Evolutionary conservation across 1,284 basidiomycete species (phyloP), one percentile per base, ranked within the genome.

Genomic region (Cystobasidium pallidum): DNA sequence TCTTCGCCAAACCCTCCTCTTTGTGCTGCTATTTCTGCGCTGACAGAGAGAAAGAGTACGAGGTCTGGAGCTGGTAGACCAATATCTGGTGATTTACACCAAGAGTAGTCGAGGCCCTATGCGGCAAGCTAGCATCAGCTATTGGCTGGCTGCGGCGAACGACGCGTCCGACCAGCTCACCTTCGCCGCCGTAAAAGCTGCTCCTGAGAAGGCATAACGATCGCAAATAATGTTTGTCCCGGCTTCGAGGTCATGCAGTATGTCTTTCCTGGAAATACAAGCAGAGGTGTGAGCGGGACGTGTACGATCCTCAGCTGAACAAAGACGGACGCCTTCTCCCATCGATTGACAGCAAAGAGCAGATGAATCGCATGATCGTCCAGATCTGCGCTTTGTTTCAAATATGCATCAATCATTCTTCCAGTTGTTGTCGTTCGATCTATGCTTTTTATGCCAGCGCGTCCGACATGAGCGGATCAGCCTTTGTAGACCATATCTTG

Each of bases 121-220:
- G 45, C n/a, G 30, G 13, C n/a, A 71, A 24, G 30, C 17, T 32
- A 30, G 21, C 11, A 30, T 58, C 54, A 68, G 52, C 34, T 8
- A 24, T 58, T 26, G n/a, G 43, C 36, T 32, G 26, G 32, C 36
- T 32, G 51, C 58, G 86, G 87, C n/a, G 11, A 8, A 0, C 21
- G 21, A 17, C 32, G 28, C 45, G n/a, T n/a, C n/a, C n/a, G n/a
- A 45, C 24, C 32, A 2, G 49, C 30, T 28, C 59, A 84, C 86
- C 81, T 98, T 98, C 59, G 93, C 88, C 4, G 89, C 87, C 0
- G 92, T 92, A 82, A 97, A 99, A 1, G 94, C 94, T 75, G 95
- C 90, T 0, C 95, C 96, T 0, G 94, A 97, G 81, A 97, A 99
- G 0, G 94, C 92, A 80, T 99, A 99, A 43, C 96, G 87, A 81